These are phyloP conservation scores for Solanum chiquidenum DNA, from an alignment of 257 asterid species.

Conservation along the genomic window DNA sequence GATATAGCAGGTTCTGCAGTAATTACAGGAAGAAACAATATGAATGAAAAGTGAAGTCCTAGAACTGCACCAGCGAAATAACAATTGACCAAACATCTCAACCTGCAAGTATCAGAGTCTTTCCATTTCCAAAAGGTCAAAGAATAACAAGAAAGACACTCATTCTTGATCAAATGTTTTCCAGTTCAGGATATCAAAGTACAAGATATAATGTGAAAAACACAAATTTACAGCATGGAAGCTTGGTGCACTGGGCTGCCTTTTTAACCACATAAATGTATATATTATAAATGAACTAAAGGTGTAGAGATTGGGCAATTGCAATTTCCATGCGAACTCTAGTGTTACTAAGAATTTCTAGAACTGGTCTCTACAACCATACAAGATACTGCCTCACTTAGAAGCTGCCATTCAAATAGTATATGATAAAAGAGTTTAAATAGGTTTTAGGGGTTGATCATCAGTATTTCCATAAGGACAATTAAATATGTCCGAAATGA, in stretches of 20 bases:
- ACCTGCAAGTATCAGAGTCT: neutral
- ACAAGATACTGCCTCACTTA: neutral
- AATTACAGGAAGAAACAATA: neutral
- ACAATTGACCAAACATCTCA: neutral
- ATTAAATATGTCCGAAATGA: neutral
- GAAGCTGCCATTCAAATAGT: neutral
- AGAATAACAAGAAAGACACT: neutral
- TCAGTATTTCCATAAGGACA: neutral
- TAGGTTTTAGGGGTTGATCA: neutral
- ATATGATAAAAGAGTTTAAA: neutral
- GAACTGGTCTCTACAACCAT: neutral
- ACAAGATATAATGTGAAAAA: neutral
- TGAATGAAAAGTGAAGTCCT: neutral
- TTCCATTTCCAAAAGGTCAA: neutral
- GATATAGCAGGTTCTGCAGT: neutral
- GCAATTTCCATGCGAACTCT: neutral
- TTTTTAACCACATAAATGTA: neutral
- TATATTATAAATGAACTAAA: neutral
- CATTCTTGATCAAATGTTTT: neutral
- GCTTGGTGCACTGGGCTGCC: neutral
- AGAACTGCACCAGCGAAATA: neutral
- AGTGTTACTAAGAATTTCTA: neutral
- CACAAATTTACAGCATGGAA: neutral
- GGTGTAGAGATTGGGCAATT: neutral
- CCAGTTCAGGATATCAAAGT: neutral